phyloP scores from a whole-genome alignment of 192 early-diverging fungal species.

The Umbelopsis isabellina region DNA sequence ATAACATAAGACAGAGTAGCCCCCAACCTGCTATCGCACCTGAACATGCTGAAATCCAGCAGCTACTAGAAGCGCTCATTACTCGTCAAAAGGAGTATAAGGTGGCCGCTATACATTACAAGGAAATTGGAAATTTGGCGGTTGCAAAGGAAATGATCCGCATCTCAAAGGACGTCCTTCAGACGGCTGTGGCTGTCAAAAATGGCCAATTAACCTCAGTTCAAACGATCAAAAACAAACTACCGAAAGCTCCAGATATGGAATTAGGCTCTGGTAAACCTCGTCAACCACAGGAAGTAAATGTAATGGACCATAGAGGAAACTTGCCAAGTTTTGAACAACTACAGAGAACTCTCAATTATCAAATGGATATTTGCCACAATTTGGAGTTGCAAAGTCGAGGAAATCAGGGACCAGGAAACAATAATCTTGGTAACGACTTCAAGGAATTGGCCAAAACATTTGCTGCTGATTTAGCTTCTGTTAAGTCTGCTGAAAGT shows the following conservation, averaged over 20 bases:
- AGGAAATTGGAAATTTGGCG: constrained; percentile 48
- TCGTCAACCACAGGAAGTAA: neutral
- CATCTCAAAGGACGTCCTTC: constrained; percentile 50
- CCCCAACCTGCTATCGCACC: constrained; percentile 9
- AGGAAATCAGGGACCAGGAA: neutral
- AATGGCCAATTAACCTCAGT: constrained; percentile 29
- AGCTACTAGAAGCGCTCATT: constrained; percentile 33
- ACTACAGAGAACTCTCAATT: constrained; percentile 29
- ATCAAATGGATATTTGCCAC: constrained; percentile 40
- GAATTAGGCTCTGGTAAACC: constrained; percentile 35
- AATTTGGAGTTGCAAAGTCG: constrained; percentile 35
- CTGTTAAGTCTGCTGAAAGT: constrained; percentile 46
- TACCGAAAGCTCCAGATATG: constrained; percentile 33
- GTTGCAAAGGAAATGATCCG: constrained; percentile 55
- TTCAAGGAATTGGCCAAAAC: constrained; percentile 66
- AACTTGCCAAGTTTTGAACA: constrained; percentile 15
- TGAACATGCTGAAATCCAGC: constrained; percentile 15
- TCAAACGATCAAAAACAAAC: neutral
- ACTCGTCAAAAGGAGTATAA: constrained; percentile 60
- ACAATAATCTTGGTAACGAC: constrained; percentile 14
- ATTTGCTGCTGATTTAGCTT: constrained; percentile 55
- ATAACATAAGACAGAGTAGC: constrained; percentile 13
- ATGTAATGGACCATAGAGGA: neutral
- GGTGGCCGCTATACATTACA: constrained; percentile 56
- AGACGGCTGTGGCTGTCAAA: constrained; percentile 39